These are phyloP conservation scores for Mycena haematopus DNA, from an alignment of 768 basidiomycete species.

Conservation along the genomic window DNA sequence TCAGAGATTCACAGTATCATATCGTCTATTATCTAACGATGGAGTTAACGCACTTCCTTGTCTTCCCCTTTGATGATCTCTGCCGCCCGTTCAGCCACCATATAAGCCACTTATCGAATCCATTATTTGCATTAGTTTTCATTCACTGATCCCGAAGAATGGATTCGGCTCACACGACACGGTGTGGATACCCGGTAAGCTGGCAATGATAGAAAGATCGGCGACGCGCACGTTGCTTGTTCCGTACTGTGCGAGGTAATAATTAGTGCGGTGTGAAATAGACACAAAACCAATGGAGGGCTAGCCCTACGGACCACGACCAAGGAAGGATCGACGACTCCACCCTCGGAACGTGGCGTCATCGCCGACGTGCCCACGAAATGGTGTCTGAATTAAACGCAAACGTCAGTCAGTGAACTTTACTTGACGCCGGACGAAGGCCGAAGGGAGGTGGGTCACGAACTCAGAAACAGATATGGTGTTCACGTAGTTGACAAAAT, in stretches of 20 bases:
- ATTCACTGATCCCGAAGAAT: too few species aligned
- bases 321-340: conserved; percentile 25
- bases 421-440: too few species aligned
- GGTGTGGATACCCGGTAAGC: conserved; percentile 39
- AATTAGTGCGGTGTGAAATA: too few species aligned
- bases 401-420: too few species aligned
- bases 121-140: too few species aligned
- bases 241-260: conserved; percentile 36
- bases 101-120: conserved; percentile 22
- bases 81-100: conserved; percentile 21
- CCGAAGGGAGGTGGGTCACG: neutral
- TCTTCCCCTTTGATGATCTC: conserved; percentile 16
- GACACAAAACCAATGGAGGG: too few species aligned
- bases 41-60: too few species aligned
- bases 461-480: conserved; percentile 20
- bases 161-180: conserved; percentile 14
- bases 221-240: conserved; percentile 49
- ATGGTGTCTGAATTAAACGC: conserved; percentile 11
- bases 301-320: conserved; percentile 19
- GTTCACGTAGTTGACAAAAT: conserved; percentile 22
- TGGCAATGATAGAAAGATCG: conserved; percentile 44
- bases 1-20: too few species aligned
- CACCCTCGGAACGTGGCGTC: conserved; percentile 18
- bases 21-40: too few species aligned
- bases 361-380: conserved; percentile 25